Evolutionary conservation across 805 yeast species (phyloP).

Genomic region (Wickerhamomyces subpelliculosus): DNA sequence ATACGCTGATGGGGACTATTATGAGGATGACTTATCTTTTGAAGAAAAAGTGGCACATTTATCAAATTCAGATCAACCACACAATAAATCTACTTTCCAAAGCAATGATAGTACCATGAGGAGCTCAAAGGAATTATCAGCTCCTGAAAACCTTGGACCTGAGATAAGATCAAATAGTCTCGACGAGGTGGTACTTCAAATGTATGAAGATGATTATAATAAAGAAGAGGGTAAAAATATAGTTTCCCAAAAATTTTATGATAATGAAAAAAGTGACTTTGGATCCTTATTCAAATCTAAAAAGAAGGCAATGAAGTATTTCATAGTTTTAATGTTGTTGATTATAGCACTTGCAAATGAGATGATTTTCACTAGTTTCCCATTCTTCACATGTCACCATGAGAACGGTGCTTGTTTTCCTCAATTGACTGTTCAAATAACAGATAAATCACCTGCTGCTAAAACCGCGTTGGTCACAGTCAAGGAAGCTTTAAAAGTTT

Average conservation of each 20-base stretch:
- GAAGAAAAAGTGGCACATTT: background rate
- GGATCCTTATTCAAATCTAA: too few relatives aligned
- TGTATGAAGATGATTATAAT: conserved; percentile 1
- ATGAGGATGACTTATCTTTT: too few relatives aligned
- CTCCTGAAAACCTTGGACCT: background rate
- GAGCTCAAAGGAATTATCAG: too few relatives aligned
- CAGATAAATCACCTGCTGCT: conserved; percentile 30
- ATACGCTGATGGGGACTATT: too few relatives aligned
- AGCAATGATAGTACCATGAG: too few relatives aligned
- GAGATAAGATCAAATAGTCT: conserved; percentile 2
- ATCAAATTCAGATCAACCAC: background rate
- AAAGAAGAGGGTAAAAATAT: too few relatives aligned
- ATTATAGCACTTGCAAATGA: background rate
- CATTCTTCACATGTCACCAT: conserved; percentile 26
- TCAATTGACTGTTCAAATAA: conserved; percentile 34
- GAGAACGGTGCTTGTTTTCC: conserved; percentile 31
- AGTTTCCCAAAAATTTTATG: background rate
- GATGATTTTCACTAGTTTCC: conserved; percentile 10
- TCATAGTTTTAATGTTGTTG: background rate
- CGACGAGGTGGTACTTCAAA: conserved; percentile 2
- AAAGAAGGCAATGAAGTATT: too few relatives aligned
- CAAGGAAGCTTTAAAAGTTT: conserved; percentile 35
- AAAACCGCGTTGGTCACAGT: conserved; percentile 26
- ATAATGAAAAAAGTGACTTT: too few relatives aligned
- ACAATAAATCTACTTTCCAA: too few relatives aligned